These are phyloP conservation scores for Biscutella auriculata DNA, from an alignment of 441 rosid species.

Conservation along the genomic window DNA sequence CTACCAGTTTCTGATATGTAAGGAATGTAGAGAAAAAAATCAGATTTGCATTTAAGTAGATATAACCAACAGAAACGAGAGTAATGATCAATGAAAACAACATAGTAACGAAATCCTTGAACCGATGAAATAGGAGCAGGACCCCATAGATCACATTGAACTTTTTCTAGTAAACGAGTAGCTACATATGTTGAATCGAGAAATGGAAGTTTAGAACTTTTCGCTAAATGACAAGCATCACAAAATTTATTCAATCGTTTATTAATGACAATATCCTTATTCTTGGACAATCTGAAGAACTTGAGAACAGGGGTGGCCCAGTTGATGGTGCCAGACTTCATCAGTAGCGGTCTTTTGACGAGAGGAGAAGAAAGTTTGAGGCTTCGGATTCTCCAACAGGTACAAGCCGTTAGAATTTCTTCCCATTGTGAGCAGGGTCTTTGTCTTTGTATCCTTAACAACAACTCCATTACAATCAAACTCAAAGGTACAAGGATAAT, in stretches of 20 bases:
- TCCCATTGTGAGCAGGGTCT: rapidly evolving
- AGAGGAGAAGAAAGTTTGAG: neutral
- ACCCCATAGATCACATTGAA: neutral
- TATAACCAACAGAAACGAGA: neutral
- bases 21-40: neutral
- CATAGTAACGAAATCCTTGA: neutral
- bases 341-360: rapidly evolving
- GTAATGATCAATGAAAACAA: neutral
- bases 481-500: neutral
- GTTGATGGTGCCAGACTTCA: neutral
- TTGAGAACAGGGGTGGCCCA: neutral
- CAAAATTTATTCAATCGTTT: rapidly evolving
- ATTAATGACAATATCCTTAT: neutral
- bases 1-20: neutral
- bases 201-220: neutral
- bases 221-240: neutral
- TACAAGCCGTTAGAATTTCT: neutral
- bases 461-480: neutral
- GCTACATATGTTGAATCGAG: neutral
- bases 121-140: neutral
- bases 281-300: neutral
- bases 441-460: neutral
- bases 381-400: rapidly evolving
- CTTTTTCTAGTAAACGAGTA: neutral
- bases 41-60: neutral